Percentiles rank a stretch among this genome's conserved stretches.
phyloP scores from a whole-genome alignment of 2,329 filamentous ascomycete genomes.

The Rasamsonia emersonii region DNA sequence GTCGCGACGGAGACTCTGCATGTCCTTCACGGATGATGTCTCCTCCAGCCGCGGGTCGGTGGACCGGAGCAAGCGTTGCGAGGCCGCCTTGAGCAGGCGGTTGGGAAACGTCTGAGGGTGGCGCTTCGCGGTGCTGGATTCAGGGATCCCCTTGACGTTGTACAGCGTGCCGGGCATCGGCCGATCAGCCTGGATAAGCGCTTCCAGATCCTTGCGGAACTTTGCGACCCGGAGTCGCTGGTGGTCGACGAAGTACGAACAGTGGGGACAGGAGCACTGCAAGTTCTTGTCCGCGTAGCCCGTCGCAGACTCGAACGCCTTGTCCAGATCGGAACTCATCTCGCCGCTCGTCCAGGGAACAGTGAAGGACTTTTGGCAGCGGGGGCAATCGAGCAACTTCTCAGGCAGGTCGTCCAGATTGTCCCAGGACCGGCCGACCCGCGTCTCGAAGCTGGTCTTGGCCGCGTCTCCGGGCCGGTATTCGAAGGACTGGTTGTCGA shows the following conservation, averaged over 20 bases:
- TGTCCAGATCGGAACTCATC: conserved; percentile 14
- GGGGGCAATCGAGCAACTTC: conserved; percentile 49
- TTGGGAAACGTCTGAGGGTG: conserved; percentile 48
- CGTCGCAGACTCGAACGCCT: conserved; percentile 15
- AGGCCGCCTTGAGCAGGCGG: conserved; percentile 44
- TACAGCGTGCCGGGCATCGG: conserved; percentile 64
- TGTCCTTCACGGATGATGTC: conserved; percentile 38
- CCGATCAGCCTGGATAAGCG: conserved; percentile 37
- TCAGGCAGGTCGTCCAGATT: conserved; percentile 44
- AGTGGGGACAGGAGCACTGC: conserved; percentile 41
- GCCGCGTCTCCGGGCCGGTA: conserved; percentile 44
- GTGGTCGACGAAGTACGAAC: conserved; percentile 44
- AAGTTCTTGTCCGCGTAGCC: conserved; percentile 42
- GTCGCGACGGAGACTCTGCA: conserved; percentile 47
- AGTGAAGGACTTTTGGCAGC: conserved; percentile 36
- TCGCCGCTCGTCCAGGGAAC: conserved; percentile 52
- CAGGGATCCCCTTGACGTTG: conserved; percentile 45
- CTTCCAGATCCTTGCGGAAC: conserved; percentile 49
- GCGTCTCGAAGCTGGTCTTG: conserved; percentile 38
- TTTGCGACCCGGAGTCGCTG: conserved; percentile 53
- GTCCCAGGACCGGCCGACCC: conserved; percentile 50
- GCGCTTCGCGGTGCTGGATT: conserved; percentile 9
- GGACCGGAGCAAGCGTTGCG: conserved; percentile 34
- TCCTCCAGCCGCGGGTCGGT: conserved; percentile 20
- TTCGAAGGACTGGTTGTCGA: conserved; percentile 50